Evolutionary conservation across 768 basidiomycete genomes (phyloP).

Genomic region (Agrocybe pediades): DNA sequence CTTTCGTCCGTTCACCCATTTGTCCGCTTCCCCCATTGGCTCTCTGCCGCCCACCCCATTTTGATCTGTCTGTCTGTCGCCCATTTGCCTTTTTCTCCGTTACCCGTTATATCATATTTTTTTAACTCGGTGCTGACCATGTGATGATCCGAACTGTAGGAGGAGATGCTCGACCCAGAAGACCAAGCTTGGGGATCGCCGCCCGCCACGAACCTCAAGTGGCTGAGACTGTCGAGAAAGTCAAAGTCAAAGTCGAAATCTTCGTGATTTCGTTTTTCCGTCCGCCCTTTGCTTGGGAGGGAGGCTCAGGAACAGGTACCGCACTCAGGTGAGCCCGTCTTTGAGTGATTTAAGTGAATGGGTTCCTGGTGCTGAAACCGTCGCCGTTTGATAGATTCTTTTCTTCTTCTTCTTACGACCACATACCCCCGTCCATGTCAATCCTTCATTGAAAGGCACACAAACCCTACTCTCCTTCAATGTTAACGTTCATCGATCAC

Average conservation of each 20-base stretch:
- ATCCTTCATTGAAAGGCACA: background rate
- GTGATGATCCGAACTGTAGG: slow-evolving; percentile 11
- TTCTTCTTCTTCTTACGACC: background rate
- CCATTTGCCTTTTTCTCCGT: background rate
- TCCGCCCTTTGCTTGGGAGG: background rate
- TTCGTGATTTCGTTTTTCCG: slow-evolving; percentile 5
- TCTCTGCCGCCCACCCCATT: no score
- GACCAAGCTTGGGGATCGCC: slow-evolving; percentile 40
- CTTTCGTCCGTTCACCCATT: no score
- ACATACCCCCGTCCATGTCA: background rate
- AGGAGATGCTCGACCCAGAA: slow-evolving; percentile 36
- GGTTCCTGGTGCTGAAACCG: background rate
- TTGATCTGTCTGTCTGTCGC: no score
- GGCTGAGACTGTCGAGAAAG: slow-evolving; percentile 26
- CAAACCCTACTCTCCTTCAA: background rate
- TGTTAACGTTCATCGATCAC: background rate
- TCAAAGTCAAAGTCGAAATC: slow-evolving; percentile 10
- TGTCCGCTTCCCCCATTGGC: no score
- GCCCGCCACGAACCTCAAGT: slow-evolving; percentile 21
- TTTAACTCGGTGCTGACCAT: slow-evolving; percentile 13
- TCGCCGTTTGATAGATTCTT: background rate
- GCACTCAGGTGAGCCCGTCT: background rate
- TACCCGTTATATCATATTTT: background rate
- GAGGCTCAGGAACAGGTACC: background rate
- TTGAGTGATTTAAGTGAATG: no score